Conservation (phyloP, 495 filamentous ascomycete species). For the Neurospora sp. region DNA sequence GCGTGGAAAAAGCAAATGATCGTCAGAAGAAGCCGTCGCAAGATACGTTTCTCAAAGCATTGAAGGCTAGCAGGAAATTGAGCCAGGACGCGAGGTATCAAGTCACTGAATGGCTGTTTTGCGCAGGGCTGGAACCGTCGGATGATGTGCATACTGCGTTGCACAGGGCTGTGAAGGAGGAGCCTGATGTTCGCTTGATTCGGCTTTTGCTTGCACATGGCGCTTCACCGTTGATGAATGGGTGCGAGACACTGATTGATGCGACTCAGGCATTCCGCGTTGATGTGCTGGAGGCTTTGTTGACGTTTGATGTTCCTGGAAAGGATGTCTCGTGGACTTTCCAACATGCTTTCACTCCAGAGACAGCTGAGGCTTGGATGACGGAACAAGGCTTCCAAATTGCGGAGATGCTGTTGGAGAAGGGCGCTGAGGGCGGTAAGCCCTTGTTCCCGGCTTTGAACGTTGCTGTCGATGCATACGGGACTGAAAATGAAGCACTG, state of each 20-base stretch:
- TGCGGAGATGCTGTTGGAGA: slow-evolving; percentile 28
- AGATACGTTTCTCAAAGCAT: slow-evolving; percentile 27
- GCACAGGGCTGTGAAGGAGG: slow-evolving; percentile 33
- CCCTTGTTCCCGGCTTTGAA: slow-evolving; percentile 28
- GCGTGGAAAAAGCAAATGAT: slow-evolving; percentile 20
- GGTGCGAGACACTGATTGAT: slow-evolving; percentile 36
- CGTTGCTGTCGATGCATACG: slow-evolving; percentile 22
- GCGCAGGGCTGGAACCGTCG: slow-evolving; percentile 28
- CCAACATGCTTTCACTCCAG: slow-evolving; percentile 24
- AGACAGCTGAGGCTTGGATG: slow-evolving; percentile 25
- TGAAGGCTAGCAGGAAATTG: slow-evolving; percentile 36
- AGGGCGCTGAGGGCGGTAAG: slow-evolving; percentile 23
- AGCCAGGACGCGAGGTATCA: slow-evolving; percentile 29
- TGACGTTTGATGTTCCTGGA: slow-evolving; percentile 22
- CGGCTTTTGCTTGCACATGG: slow-evolving; percentile 28
- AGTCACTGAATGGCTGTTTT: slow-evolving; percentile 34
- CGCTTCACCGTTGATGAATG: slow-evolving; percentile 31
- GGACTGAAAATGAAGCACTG: slow-evolving; percentile 19
- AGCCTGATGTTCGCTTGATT: slow-evolving; percentile 32
- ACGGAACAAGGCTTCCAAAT: slow-evolving; percentile 27
- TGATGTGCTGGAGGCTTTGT: slow-evolving; percentile 25
- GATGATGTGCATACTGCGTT: slow-evolving; percentile 31
- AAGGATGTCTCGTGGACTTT: slow-evolving; percentile 32
- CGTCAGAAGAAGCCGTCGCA: slow-evolving; percentile 26
- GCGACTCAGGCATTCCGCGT: slow-evolving; percentile 22